Evolutionary conservation across 2,329 filamentous ascomycete species (phyloP), one percentile per base, ranked within the genome.

Genomic region (Coniochaeta sp.): DNA sequence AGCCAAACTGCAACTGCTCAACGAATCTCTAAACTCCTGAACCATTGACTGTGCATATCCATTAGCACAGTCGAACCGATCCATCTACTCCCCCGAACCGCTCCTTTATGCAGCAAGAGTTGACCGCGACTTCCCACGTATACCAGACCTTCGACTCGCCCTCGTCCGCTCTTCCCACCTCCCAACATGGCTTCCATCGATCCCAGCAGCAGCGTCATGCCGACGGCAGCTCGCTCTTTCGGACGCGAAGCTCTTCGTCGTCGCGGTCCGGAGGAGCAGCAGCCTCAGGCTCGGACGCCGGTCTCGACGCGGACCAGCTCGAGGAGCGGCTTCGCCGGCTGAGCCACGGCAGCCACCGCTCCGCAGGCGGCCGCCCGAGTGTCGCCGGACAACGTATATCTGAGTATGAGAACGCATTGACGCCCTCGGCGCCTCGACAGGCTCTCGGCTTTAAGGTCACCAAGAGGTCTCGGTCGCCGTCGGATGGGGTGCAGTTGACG

Each of bases 31-130:
- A 26, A 22, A 13, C 20, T 26, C 10, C 7, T 13, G 26, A 42
- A 9, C 26, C 3, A 42, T 26, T 31, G 45, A 75, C 77, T 81
- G 78, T 81, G 78, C 77, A 69, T 64, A 63, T 56, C 60, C 57
- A 57, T 61, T 65, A 66, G 78, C 78, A 80, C 77, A 77, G 78
- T 78, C 69, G 64, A 61, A 62, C 16, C 13, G 57, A 50, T 53
- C 57, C n/a, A 57, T 48, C 51, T 60, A 62, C 63, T 61, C 60
- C 57, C 60, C 58, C 61, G 58, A 63, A 67, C 66, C 65, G 66
- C 38, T 75, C 68, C 81, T 85, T 78, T 82, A 85, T 85, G 82
- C 82, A 83, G 74, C 74, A 71, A 77, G 78, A 76, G 75, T 72
- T 71, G 58, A 63, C 63, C 61, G 71, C 74, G 65, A 70, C 63